These are phyloP conservation scores for Amborella trichopoda DNA, from an alignment of 164 flowering plant species.

Conservation along the genomic window DNA sequence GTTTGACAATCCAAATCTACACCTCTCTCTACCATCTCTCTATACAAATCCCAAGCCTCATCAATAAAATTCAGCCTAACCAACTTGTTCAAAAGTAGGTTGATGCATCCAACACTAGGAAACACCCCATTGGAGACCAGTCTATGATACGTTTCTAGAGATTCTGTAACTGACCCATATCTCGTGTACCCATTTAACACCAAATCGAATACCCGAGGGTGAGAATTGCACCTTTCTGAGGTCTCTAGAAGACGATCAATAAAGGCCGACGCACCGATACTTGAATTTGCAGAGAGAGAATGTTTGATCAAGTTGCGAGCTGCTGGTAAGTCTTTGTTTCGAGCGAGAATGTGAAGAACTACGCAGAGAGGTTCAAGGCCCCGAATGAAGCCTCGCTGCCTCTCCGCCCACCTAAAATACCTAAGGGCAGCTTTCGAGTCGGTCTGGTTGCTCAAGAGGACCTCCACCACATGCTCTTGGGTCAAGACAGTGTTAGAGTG, in stretches of 20 bases:
- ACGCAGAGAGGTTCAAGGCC: slow-evolving; percentile 30
- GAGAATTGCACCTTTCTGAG: slow-evolving; percentile 22
- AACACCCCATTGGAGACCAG: slow-evolving; percentile 23
- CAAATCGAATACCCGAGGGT: slow-evolving; percentile 22
- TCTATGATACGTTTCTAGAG: slow-evolving; percentile 27
- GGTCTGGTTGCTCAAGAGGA: slow-evolving; percentile 22
- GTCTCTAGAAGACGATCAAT: slow-evolving; percentile 25
- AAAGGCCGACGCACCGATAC: slow-evolving; percentile 11
- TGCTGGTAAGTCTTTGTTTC: not conserved
- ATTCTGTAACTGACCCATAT: slow-evolving; percentile 26
- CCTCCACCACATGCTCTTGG: slow-evolving; percentile 20
- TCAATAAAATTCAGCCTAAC: slow-evolving; percentile 25
- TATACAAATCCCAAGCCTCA: slow-evolving; percentile 24
- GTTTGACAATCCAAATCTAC: slow-evolving; percentile 28
- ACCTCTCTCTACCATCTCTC: slow-evolving; percentile 27
- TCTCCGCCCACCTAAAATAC: slow-evolving; percentile 24
- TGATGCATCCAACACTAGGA: slow-evolving; percentile 19
- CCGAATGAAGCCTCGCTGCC: slow-evolving; percentile 18
- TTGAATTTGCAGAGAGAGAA: slow-evolving; percentile 14
- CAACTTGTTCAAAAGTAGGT: slow-evolving; percentile 27
- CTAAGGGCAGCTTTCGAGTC: slow-evolving; percentile 29
- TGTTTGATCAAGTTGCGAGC: slow-evolving; percentile 22
- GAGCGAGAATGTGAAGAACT: slow-evolving; percentile 38
- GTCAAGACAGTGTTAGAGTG: too few species aligned
- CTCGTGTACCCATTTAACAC: slow-evolving; percentile 35